These are phyloP conservation scores for Psilocybe sp. DNA, from an alignment of 768 basidiomycete genomes.

Conservation along the genomic window DNA sequence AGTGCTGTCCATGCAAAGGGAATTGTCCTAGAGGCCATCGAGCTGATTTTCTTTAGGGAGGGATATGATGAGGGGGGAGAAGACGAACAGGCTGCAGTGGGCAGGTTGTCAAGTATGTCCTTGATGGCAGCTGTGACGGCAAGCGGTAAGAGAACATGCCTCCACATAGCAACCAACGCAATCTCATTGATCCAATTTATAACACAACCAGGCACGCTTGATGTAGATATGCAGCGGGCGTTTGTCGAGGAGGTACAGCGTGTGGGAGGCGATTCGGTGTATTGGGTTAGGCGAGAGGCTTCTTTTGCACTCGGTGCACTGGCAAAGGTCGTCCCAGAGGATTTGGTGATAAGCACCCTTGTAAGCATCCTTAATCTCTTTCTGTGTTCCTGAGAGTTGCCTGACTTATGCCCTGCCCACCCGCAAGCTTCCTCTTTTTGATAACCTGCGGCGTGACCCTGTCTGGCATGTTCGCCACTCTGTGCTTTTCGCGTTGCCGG, in stretches of 20 bases:
- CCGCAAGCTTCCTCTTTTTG: conserved; percentile 75
- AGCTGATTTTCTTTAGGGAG: conserved; percentile 11
- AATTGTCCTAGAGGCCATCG: background rate
- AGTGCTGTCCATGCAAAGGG: background rate
- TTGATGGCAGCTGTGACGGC: conserved; percentile 86
- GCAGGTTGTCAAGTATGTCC: conserved; percentile 89
- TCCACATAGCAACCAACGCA: conserved; percentile 6
- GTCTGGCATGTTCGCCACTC: conserved; percentile 87
- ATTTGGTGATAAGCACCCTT: conserved; percentile 61
- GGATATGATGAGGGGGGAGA: conserved; percentile 29
- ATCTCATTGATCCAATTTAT: background rate
- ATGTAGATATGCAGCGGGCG: conserved; percentile 51
- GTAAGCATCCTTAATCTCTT: conserved; percentile 34
- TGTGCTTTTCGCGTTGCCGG: conserved; percentile 81
- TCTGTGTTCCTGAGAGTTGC: background rate
- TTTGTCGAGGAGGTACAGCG: conserved; percentile 77
- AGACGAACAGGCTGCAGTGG: conserved; percentile 76
- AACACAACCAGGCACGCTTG: conserved; percentile 44
- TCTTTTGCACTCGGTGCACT: conserved; percentile 86
- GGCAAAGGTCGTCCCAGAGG: conserved; percentile 82
- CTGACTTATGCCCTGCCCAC: background rate
- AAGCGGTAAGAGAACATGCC: conserved; percentile 45
- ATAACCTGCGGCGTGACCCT: conserved; percentile 62
- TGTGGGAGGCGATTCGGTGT: conserved; percentile 60
- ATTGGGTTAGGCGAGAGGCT: conserved; percentile 83